phyloP scores from a whole-genome alignment of 2,329 filamentous ascomycete genomes.

The Venturiaceae sp. region DNA sequence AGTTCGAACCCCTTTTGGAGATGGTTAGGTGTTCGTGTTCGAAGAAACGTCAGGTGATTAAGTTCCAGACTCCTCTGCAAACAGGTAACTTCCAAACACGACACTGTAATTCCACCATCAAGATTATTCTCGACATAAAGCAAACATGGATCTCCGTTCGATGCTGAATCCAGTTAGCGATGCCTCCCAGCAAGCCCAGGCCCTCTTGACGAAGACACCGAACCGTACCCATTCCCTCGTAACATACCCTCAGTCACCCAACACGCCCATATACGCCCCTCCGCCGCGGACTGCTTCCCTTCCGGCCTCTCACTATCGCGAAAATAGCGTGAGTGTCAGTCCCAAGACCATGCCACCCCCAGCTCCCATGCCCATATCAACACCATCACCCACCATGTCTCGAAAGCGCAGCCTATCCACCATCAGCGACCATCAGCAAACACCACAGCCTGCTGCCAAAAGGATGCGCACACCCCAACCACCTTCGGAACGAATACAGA shows the following conservation, averaged over 20 bases:
- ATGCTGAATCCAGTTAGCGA: constrained; percentile 5
- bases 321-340: constrained; percentile 7
- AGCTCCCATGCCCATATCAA: not conserved
- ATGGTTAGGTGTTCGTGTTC: too few relatives aligned
- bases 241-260: not conserved
- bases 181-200: not conserved
- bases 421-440: constrained; percentile 5
- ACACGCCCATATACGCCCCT: not conserved
- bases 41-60: too few relatives aligned
- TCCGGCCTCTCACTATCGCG: not conserved
- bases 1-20: too few relatives aligned
- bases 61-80: too few relatives aligned
- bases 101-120: too few relatives aligned
- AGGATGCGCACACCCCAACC: not conserved
- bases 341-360: constrained; percentile 9
- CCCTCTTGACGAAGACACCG: not conserved
- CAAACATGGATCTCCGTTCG: constrained; percentile 8
- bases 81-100: too few relatives aligned
- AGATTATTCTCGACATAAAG: too few relatives aligned
- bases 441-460: constrained; percentile 2
- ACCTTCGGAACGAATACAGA: not conserved
- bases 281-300: constrained; percentile 1
- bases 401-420: constrained; percentile 6
- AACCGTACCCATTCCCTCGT: not conserved
- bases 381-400: constrained; percentile 4